Base-by-base conservation (phyloP, 208 protist genomes). In the Lotmaria passim region DNA sequence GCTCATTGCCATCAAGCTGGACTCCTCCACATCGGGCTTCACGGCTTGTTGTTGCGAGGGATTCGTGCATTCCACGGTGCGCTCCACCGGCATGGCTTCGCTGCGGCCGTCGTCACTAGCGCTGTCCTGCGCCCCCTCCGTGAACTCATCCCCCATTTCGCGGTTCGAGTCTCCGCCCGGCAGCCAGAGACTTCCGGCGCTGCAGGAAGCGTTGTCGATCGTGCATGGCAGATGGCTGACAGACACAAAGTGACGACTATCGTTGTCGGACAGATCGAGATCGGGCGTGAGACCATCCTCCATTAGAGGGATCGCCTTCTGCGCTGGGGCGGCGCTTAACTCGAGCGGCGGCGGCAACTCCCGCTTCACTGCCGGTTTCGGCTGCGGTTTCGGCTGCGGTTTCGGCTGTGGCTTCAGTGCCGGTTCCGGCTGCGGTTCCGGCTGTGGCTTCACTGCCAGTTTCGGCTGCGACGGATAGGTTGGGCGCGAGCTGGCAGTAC, bases 241-340 rank as follows among this genome's bases (percentile, higher is more conserved):
- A 2, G 59, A 65, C 17, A 65, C 59, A 15, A 65, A 30, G 44
- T 65, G 59, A 21, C 59, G 59, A n/a, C 59, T 65, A n/a, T 65
- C 59, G 44, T 65, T 53, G 59, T 65, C 59, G 10, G 59, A 65
- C 19, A 65, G 3, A n/a, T 65, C 59, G 1, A 38, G 44, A 24
- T 65, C 59, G 11, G 41, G 38, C n/a, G 1, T 44, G 14, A 65
- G 12, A 21, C 59, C 59, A 31, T 65, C 59, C 59, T 41, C 30
- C 44, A 65, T 65, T 6, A 11, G 30, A 19, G 59, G 59, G 3
- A 65, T n/a, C 28, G 41, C 31, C 41, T 31, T 34, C 51, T 21
- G 6, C 12, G 31, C 51, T 4, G 24, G 17, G 4, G 26, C 19
- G 30, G 51, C 7, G 5, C 30, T 21, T 17, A n/a, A 47, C n/a